A percentile compares a stretch with the other conserved stretches of the same genome.
Conservation (phyloP, 148 eudicot genomes). For the Agrostemma githago region DNA sequence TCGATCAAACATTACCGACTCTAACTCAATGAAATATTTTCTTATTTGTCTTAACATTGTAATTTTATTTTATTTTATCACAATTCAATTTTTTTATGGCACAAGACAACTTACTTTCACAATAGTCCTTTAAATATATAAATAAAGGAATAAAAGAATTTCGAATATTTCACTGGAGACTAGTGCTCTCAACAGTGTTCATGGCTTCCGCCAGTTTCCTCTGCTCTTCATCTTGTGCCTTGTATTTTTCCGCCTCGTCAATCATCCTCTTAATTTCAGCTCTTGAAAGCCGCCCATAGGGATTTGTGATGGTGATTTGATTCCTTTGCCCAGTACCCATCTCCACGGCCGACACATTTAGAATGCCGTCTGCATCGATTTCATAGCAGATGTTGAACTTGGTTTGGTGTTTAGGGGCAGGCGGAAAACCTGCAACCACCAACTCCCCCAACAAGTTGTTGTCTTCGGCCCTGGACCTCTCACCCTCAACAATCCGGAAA, state of each 20-base stretch:
- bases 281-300: background rate
- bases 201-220: background rate
- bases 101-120: no score
- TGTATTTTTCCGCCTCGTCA: conserved; percentile 21
- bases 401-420: background rate
- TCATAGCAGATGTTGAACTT: conserved; percentile 11
- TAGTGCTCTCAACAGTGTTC: background rate
- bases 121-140: no score
- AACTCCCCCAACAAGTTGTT: conserved; percentile 17
- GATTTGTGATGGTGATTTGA: conserved; percentile 8
- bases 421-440: conserved; percentile 10
- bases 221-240: conserved; percentile 19
- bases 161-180: background rate
- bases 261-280: conserved; percentile 18
- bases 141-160: no score
- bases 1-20: no score
- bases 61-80: no score
- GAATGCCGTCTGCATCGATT: conserved; percentile 22
- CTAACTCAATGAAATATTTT: no score
- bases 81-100: no score
- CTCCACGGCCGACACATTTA: conserved; percentile 18
- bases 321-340: conserved; percentile 1
- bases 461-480: conserved; percentile 8
- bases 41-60: no score
- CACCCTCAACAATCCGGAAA: conserved; percentile 17